Evolutionary conservation across 805 yeast genomes (phyloP).

Genomic region (Cyberlindnera mississippiensis): DNA sequence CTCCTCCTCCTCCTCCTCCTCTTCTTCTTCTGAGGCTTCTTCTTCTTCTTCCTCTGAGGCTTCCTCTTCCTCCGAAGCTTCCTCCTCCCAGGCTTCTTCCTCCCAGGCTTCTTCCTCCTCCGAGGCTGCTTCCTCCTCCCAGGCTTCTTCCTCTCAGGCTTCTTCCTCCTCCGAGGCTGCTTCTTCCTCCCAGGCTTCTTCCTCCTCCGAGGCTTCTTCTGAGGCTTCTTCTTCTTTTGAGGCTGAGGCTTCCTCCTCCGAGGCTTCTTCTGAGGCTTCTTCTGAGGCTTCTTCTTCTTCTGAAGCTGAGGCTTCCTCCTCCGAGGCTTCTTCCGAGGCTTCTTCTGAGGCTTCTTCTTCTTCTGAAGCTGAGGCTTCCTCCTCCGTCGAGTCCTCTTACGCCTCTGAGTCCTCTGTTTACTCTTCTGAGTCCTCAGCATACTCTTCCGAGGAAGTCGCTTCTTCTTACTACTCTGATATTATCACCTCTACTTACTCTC

Average conservation of each 20-base stretch:
- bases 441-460: too few species aligned
- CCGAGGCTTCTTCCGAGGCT: constrained; percentile 3
- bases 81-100: constrained; percentile 3
- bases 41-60: constrained; percentile 2
- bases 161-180: constrained; percentile 7
- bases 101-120: constrained; percentile 3
- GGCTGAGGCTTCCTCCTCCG: constrained; percentile 3
- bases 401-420: background rate
- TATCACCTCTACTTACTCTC: constrained; percentile 28
- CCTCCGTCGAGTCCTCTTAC: too few species aligned
- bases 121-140: constrained; percentile 4
- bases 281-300: constrained; percentile 6
- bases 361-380: constrained; percentile 2
- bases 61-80: constrained; percentile 4
- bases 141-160: constrained; percentile 3
- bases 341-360: constrained; percentile 1
- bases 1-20: constrained; percentile 16
- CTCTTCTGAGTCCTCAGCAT: background rate
- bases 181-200: constrained; percentile 2
- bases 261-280: constrained; percentile 1
- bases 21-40: constrained; percentile 7
- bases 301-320: constrained; percentile 1
- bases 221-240: constrained; percentile 5
- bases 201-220: constrained; percentile 4
- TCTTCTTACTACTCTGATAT: too few species aligned